Evolutionary conservation across 2,329 filamentous ascomycete species (phyloP).

Genomic region (Stromatinia cepivora): DNA sequence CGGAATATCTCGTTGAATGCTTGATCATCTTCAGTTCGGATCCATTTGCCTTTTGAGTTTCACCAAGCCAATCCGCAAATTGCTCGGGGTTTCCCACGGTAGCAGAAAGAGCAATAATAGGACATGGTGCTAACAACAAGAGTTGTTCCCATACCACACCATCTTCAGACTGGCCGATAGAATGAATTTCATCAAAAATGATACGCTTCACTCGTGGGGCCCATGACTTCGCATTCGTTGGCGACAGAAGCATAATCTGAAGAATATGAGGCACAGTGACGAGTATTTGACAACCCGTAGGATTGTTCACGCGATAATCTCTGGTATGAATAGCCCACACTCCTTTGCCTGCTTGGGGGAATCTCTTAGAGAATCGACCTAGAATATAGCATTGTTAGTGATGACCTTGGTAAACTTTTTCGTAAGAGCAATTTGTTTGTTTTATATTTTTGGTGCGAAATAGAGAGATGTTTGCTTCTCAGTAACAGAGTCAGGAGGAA

Average conservation of each 20-base stretch:
- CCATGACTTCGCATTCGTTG: conserved; percentile 67
- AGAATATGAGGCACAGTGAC: conserved; percentile 78
- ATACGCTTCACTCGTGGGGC: conserved; percentile 68
- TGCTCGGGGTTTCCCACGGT: conserved; percentile 74
- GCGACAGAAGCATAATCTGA: conserved; percentile 72
- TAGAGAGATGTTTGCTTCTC: not conserved
- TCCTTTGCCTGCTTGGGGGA: conserved; percentile 57
- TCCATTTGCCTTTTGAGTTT: conserved; percentile 63
- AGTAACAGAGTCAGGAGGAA: not conserved
- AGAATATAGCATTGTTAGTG: conserved; percentile 21
- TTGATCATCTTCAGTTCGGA: conserved; percentile 66
- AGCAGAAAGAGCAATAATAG: conserved; percentile 76
- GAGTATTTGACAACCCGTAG: conserved; percentile 70
- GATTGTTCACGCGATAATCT: conserved; percentile 73
- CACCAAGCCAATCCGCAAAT: conserved; percentile 67
- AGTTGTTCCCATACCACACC: conserved; percentile 79
- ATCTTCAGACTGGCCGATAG: conserved; percentile 74
- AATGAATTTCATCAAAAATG: conserved; percentile 82
- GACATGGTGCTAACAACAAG: conserved; percentile 70
- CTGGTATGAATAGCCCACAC: conserved; percentile 79
- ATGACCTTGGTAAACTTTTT: not conserved
- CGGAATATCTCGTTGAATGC: conserved; percentile 70
- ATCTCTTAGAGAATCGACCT: conserved; percentile 65
- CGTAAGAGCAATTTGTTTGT: no score
- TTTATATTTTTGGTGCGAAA: not conserved